Evolutionary conservation across 192 early-diverging fungal species (phyloP), one percentile per base, ranked within the genome.

Genomic region (Lobosporangium transversale): DNA sequence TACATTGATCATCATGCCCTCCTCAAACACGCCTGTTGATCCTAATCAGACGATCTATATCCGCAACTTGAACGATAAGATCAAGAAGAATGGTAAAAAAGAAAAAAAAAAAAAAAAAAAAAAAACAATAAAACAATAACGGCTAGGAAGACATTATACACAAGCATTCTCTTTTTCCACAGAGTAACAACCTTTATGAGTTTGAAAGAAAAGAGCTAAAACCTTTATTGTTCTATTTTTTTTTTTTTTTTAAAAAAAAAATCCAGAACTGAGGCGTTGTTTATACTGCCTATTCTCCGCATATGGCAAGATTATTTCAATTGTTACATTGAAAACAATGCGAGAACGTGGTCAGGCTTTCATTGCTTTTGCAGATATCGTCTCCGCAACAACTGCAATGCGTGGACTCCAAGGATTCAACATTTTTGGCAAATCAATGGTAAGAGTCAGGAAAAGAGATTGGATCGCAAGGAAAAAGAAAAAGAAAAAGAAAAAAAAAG

Each of bases 301-400:
- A 4, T 95, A 94, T 70, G 98, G 96, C 14, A 82, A 86, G 51
- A 85, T 99, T 29, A 66, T 97, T 21, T 95, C 95, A 74, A 89
- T 99, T 21, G 94, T 95, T 11, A 93, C 94, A 15, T 71, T 87
- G 49, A 91, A 93, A 67, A 96, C 91, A 9, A 63, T 78, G 29
- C 91, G 89, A 48, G 91, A 94, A 87, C 92, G 96, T 30, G 96
- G 95, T 18, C 98, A 99, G 81, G 98, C 98, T 0, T 97, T 95
- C 76, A 79, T 99, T 23, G 96, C 91, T 17, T 97, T 96, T 65
- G 79, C 82, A 31, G 92, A 97, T 61, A 89, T 96, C n/a, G 75
- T 93, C 7, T 79, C 86, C 18, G 93, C 98, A 3, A 96, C 95
- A 32, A 82, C 91, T 0, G 96, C 98, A 6, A 68, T 97, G 56